Base-by-base conservation (phyloP, 2,329 filamentous ascomycete genomes). In the Curvularia hawaiiensis region DNA sequence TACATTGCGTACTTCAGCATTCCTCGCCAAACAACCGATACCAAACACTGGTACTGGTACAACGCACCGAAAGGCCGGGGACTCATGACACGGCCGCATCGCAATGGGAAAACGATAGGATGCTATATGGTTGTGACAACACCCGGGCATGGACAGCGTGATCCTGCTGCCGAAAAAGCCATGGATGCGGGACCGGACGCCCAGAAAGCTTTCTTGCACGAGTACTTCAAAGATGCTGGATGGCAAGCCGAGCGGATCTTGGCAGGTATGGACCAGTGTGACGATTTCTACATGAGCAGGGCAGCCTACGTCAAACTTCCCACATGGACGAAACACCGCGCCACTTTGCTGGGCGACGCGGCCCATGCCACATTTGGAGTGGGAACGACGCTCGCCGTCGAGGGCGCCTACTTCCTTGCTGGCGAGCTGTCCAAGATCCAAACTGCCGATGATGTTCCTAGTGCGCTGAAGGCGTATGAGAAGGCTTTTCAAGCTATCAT, bases 261-360 rank as follows among this genome's bases (percentile, higher is more conserved):
- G 1, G 63, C 77, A 2, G 76, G 68, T 0, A 71, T 86, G 68
- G 62, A 74, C 3, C 45, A 60, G 35, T 58, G 74, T 4, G 65
- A 78, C 1, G 78, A 83, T 60, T 83, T 84, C 59, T 84, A 84
- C 72, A 75, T 74, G 53, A 65, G 77, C 20, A 70, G 76, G 4
- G 67, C 83, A 44, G 77, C 74, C 0, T 75, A 80, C 31, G 78
- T 87, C 30, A 79, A 78, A 41, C 57, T 82, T 52, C 66, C 77
- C 0, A 62, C 60, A 4, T 85, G 79, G 81, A 79, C 71, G 3
- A 72, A 72, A 0, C 80, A 81, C 0, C 79, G 83, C 0, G 77
- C 85, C 3, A 79, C 77, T 1, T 72, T 86, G 0, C 50, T 86
- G 0, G 85, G 85, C 0, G 85, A 88, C 60, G 82, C 85, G 1